phyloP scores from a whole-genome alignment of 176 grass and related monocot species.

The Rhynchospora tenuis region DNA sequence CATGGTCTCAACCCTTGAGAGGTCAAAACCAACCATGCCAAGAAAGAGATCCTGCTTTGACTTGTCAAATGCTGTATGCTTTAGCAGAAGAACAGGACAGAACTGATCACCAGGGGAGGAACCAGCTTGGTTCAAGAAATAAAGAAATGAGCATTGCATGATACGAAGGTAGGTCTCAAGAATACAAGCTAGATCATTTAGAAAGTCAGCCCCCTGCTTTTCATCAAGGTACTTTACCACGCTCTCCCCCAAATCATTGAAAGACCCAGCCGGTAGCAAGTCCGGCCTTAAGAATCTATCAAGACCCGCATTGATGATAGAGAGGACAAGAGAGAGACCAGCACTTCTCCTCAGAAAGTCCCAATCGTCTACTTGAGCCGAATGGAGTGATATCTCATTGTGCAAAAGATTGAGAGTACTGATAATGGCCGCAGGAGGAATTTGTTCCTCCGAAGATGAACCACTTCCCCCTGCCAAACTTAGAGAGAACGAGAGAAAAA shows the following conservation, averaged over 20 bases:
- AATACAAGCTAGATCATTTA: conserved; percentile 60
- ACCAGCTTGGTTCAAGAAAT: conserved; percentile 34
- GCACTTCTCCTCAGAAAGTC: conserved; percentile 62
- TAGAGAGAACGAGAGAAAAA: conserved; percentile 53
- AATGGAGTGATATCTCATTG: conserved; percentile 42
- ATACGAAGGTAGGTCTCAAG: conserved; percentile 53
- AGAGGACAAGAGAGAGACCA: conserved; percentile 75
- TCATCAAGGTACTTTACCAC: conserved; percentile 45
- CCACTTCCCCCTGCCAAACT: conserved; percentile 28
- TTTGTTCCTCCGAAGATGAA: conserved; percentile 33
- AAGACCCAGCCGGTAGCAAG: conserved; percentile 24
- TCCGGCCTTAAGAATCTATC: conserved; percentile 12
- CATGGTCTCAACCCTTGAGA: conserved; percentile 49
- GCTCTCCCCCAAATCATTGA: conserved; percentile 40
- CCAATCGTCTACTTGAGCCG: conserved; percentile 39
- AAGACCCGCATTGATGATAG: conserved; percentile 51
- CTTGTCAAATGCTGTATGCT: conserved; percentile 65
- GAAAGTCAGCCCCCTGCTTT: conserved; percentile 22
- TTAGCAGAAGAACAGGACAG: conserved; percentile 60
- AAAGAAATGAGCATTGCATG: conserved; percentile 55
- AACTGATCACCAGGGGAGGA: conserved; percentile 34
- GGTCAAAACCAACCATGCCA: conserved; percentile 47
- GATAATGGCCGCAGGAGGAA: conserved; percentile 45
- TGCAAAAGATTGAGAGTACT: conserved; percentile 47
- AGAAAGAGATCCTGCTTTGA: conserved; percentile 50